Conservation (phyloP, 805 yeast genomes). For the Cyberlindnera japonica region DNA sequence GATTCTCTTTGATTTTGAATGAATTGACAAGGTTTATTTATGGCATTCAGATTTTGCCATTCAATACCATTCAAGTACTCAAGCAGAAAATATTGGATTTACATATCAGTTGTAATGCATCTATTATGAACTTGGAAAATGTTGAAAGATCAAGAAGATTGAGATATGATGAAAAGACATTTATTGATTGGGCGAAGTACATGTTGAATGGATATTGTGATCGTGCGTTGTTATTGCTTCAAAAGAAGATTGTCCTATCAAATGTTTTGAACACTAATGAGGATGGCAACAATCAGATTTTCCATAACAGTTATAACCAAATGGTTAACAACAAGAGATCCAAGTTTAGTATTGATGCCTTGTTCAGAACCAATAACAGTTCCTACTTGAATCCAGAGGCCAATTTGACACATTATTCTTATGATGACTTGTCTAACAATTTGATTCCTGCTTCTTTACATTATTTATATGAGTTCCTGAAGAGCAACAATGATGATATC, state of each 20-base stretch:
- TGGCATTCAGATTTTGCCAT: constrained; percentile 42
- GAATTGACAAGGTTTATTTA: constrained; percentile 49
- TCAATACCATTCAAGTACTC: constrained; percentile 38
- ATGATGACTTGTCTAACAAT: constrained; percentile 49
- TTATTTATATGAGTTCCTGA: constrained; percentile 51
- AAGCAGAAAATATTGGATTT: constrained; percentile 47
- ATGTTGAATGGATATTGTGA: constrained; percentile 52
- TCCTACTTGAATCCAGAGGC: constrained; percentile 13
- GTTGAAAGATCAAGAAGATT: constrained; percentile 34
- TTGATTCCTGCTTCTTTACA: constrained; percentile 55
- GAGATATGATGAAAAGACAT: constrained; percentile 35
- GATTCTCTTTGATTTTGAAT: constrained; percentile 48
- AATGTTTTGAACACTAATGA: constrained; percentile 27
- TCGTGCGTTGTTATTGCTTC: constrained; percentile 43
- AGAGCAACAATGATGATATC: constrained; percentile 43
- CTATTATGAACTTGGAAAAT: constrained; percentile 40
- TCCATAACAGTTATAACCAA: constrained; percentile 28
- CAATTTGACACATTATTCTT: constrained; percentile 34
- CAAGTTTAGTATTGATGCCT: constrained; percentile 24
- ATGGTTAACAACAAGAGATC: constrained; percentile 28
- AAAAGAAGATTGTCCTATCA: constrained; percentile 34
- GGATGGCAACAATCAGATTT: constrained; percentile 24
- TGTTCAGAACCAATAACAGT: constrained; percentile 16
- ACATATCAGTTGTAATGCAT: constrained; percentile 45
- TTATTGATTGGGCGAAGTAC: constrained; percentile 45